Percentiles rank a stretch among this genome's conserved stretches.
phyloP scores from a whole-genome alignment of 306 rosid species.

The Boehmeria nivea region DNA sequence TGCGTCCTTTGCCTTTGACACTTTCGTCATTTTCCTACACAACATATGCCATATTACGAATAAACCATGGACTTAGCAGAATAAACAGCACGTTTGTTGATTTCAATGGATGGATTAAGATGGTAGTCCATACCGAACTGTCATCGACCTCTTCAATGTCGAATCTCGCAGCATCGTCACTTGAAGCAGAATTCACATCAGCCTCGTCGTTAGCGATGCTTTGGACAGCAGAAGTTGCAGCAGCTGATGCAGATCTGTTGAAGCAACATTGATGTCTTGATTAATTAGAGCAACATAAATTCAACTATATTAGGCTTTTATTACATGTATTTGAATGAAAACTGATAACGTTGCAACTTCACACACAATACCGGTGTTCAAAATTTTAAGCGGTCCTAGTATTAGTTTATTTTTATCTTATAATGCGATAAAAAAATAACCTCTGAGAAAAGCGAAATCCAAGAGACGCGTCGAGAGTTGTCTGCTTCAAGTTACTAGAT shows the following conservation, averaged over 20 bases:
- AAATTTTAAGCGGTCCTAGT: too few relatives aligned
- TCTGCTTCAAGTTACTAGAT: conserved; percentile 67
- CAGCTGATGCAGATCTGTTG: conserved; percentile 72
- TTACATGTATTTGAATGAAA: too few relatives aligned
- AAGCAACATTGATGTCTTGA: neutral
- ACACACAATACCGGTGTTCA: too few relatives aligned
- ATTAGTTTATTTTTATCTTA: too few relatives aligned
- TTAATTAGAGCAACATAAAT: neutral
- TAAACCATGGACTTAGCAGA: neutral
- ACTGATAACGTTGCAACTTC: too few relatives aligned
- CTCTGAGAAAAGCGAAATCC: conserved; percentile 79
- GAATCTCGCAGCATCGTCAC: conserved; percentile 46
- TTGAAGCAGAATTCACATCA: conserved; percentile 52
- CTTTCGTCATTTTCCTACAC: conserved; percentile 65
- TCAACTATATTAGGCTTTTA: conserved; percentile 3
- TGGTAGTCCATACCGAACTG: conserved; percentile 63
- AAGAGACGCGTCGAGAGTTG: conserved; percentile 78
- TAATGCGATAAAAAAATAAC: conserved; percentile 47
- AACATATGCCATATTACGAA: conserved; percentile 7
- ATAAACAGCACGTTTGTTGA: neutral
- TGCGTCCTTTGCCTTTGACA: conserved; percentile 45
- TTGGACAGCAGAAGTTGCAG: conserved; percentile 58
- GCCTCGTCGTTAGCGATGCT: conserved; percentile 38
- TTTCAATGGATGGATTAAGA: neutral
- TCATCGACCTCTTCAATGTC: conserved; percentile 54